phyloP scores from a whole-genome alignment of 441 rosid genomes.

The Euphorbia schlechtendalii region DNA sequence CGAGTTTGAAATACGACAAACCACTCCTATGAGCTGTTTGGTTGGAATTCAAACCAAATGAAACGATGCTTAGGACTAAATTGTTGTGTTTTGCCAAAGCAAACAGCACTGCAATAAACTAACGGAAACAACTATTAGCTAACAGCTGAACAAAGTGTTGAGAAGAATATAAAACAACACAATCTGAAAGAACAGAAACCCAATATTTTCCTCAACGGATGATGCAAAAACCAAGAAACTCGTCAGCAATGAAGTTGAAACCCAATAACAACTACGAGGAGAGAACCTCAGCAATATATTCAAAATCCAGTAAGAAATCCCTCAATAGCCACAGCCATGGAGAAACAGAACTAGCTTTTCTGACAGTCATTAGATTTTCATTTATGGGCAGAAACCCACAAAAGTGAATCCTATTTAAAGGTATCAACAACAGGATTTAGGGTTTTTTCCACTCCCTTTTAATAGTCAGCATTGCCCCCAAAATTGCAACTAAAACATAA shows the following conservation, averaged over 20 bases:
- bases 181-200: constrained; percentile 20
- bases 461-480: constrained; percentile 1
- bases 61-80: no score
- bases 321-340: constrained; percentile 7
- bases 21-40: not conserved
- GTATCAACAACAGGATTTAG: not conserved
- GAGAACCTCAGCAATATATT: constrained; percentile 37
- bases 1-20: not conserved
- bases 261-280: constrained; percentile 28
- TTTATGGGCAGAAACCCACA: constrained; percentile 15
- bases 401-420: not conserved
- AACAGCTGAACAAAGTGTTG: no score
- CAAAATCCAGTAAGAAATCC: constrained; percentile 44
- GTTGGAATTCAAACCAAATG: no score
- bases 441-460: not conserved
- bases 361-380: not conserved
- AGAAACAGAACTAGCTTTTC: not conserved
- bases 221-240: constrained; percentile 32
- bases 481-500: not conserved
- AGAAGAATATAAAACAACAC: constrained; percentile 22
- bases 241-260: constrained; percentile 29
- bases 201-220: constrained; percentile 25
- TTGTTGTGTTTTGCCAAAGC: no score
- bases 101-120: no score
- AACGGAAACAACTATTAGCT: no score